Percentiles rank a stretch among this genome's conserved stretches.
Conservation (phyloP, 1,284 basidiomycete species). For the Calocybe gambosa region DNA sequence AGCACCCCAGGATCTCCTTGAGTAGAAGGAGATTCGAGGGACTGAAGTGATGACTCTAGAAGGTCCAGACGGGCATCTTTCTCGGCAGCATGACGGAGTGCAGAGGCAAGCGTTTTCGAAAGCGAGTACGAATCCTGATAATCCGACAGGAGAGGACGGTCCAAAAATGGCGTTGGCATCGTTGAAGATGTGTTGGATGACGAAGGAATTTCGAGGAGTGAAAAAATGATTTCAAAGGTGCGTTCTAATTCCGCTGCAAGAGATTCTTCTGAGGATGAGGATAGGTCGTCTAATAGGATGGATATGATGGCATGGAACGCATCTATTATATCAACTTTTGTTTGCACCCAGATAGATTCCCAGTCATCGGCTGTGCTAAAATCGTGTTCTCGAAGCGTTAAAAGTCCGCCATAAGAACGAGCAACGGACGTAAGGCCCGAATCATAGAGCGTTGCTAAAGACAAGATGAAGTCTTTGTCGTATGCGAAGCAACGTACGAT, state of each 20-base stretch:
- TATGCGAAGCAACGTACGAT: constrained; percentile 46
- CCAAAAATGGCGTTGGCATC: constrained; percentile 50
- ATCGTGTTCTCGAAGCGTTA: constrained; percentile 23
- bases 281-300: constrained; percentile 43
- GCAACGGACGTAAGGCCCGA: constrained; percentile 46
- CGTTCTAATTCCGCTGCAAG: constrained; percentile 44
- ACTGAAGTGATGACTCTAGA: constrained; percentile 44
- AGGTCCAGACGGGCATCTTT: constrained; percentile 54
- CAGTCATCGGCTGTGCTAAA: constrained; percentile 46
- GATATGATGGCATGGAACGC: constrained; percentile 54
- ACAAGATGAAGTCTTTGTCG: constrained; percentile 45
- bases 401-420: constrained; percentile 54
- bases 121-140: constrained; percentile 65
- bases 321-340: constrained; percentile 67
- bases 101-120: constrained; percentile 38
- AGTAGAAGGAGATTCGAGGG: constrained; percentile 23
- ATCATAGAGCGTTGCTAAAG: constrained; percentile 55
- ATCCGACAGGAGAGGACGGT: constrained; percentile 59
- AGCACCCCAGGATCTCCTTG: constrained; percentile 44
- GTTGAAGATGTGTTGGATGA: constrained; percentile 16
- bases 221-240: constrained; percentile 51
- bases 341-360: constrained; percentile 62
- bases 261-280: constrained; percentile 31
- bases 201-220: constrained; percentile 42
- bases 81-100: constrained; percentile 37